Conservation (phyloP, 805 yeast genomes). For the Candida pini region DNA sequence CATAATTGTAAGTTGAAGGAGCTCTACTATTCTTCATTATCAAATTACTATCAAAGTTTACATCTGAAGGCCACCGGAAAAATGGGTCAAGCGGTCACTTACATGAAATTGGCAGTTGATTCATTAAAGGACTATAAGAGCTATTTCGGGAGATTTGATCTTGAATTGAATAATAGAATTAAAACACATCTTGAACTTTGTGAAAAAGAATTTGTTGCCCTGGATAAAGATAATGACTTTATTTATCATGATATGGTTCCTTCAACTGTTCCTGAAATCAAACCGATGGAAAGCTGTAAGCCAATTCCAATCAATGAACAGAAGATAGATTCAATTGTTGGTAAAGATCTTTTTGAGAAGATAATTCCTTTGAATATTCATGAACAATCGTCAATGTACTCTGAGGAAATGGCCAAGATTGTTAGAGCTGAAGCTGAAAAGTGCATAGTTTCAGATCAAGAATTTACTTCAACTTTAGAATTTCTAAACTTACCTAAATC, state of each 20-base stretch:
- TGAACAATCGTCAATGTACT: slow-evolving; percentile 79
- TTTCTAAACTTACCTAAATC: slow-evolving; percentile 71
- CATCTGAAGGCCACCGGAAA: slow-evolving; percentile 49
- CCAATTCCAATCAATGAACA: slow-evolving; percentile 47
- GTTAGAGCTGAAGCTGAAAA: slow-evolving; percentile 70
- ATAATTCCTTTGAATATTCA: slow-evolving; percentile 85
- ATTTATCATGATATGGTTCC: slow-evolving; percentile 82
- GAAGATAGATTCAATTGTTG: slow-evolving; percentile 39
- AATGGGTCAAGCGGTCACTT: slow-evolving; percentile 72
- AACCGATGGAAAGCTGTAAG: slow-evolving; percentile 65
- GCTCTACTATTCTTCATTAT: slow-evolving; percentile 51
- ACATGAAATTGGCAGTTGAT: slow-evolving; percentile 32
- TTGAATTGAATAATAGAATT: slow-evolving; percentile 27
- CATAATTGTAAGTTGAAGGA: slow-evolving; percentile 46
- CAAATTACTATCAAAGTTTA: slow-evolving; percentile 55
- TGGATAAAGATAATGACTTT: slow-evolving; percentile 82
- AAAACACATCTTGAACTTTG: slow-evolving; percentile 16
- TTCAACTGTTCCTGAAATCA: slow-evolving; percentile 54
- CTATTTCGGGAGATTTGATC: slow-evolving; percentile 17
- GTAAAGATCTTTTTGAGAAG: slow-evolving; percentile 62
- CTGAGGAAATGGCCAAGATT: slow-evolving; percentile 81
- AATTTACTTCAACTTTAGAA: slow-evolving; percentile 72
- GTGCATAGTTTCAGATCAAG: slow-evolving; percentile 73
- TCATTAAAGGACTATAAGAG: slow-evolving; percentile 22
- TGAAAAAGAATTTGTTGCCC: slow-evolving; percentile 25